phyloP scores from a whole-genome alignment of 1,284 basidiomycete species.

The Pseudozyma sp. region DNA sequence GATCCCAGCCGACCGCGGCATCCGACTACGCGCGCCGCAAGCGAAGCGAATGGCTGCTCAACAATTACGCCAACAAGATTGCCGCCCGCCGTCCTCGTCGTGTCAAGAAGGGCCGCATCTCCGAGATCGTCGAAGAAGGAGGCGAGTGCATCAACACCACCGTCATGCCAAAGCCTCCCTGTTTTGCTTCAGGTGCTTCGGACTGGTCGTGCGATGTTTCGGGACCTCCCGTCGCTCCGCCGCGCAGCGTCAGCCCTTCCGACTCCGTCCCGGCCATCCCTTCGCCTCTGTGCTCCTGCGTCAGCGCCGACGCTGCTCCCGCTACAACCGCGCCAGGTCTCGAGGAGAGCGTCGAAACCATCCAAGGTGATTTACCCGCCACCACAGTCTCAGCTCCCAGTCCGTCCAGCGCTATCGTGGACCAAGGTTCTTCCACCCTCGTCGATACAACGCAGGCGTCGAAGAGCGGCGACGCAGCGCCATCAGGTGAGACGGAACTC shows the following conservation, averaged over 20 bases:
- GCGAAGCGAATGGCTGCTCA: conserved; percentile 52
- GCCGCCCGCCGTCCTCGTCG: conserved; percentile 45
- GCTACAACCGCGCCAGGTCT: conserved; percentile 8
- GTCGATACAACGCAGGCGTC: background rate
- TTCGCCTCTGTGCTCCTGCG: conserved; percentile 60
- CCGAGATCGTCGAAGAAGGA: conserved; percentile 61
- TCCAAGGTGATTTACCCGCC: conserved; percentile 18
- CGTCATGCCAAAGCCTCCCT: conserved; percentile 43
- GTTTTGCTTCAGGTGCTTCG: conserved; percentile 14
- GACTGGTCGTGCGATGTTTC: conserved; percentile 54
- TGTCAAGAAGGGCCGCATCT: conserved; percentile 59
- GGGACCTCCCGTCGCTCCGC: conserved; percentile 53
- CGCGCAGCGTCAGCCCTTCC: conserved; percentile 50
- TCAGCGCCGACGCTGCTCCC: conserved; percentile 32
- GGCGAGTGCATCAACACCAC: conserved; percentile 51
- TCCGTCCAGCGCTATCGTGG: background rate
- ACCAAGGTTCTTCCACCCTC: background rate
- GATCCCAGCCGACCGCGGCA: conserved; percentile 33
- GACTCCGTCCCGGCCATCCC: conserved; percentile 62
- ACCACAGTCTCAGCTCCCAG: background rate
- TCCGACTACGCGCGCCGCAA: conserved; percentile 52
- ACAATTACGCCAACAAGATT: conserved; percentile 53
- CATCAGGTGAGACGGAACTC: background rate
- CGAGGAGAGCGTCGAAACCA: conserved; percentile 53
- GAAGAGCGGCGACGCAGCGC: background rate